Evolutionary conservation across 176 grass and related monocot species (phyloP).

Genomic region (Thinopyrum elongatum): DNA sequence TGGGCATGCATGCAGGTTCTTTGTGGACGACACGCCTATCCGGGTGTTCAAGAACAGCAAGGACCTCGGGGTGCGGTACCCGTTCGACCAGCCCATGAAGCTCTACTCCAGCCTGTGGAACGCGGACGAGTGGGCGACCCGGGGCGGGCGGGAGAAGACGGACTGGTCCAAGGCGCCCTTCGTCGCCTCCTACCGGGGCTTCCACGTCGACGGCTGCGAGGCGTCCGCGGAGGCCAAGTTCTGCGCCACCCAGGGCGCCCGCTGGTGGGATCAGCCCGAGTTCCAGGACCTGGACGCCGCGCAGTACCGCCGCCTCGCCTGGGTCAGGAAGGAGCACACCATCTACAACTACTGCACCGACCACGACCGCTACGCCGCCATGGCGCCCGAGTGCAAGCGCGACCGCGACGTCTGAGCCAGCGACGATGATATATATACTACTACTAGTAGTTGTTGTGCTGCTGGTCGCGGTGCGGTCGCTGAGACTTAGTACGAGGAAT

Average conservation of each 20-base stretch:
- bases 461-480: background rate
- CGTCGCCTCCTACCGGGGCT: conserved; percentile 62
- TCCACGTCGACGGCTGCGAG: conserved; percentile 83
- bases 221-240: conserved; percentile 52
- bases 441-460: background rate
- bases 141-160: conserved; percentile 74
- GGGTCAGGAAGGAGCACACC: conserved; percentile 38
- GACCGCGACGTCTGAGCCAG: conserved; percentile 58
- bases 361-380: conserved; percentile 11
- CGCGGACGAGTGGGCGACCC: conserved; percentile 77
- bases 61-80: conserved; percentile 61
- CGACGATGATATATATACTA: background rate
- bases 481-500: background rate
- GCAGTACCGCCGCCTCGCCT: conserved; percentile 47
- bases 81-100: conserved; percentile 88
- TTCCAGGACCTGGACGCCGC: conserved; percentile 63
- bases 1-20: conserved; percentile 35
- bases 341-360: conserved; percentile 91
- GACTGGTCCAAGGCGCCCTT: conserved; percentile 78
- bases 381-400: conserved; percentile 52
- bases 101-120: conserved; percentile 86
- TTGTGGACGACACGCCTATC: conserved; percentile 71
- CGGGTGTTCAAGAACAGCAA: conserved; percentile 76
- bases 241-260: conserved; percentile 63
- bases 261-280: conserved; percentile 74